These are phyloP conservation scores for Suhomyces prunicola DNA, from an alignment of 805 yeast species.

Conservation along the genomic window DNA sequence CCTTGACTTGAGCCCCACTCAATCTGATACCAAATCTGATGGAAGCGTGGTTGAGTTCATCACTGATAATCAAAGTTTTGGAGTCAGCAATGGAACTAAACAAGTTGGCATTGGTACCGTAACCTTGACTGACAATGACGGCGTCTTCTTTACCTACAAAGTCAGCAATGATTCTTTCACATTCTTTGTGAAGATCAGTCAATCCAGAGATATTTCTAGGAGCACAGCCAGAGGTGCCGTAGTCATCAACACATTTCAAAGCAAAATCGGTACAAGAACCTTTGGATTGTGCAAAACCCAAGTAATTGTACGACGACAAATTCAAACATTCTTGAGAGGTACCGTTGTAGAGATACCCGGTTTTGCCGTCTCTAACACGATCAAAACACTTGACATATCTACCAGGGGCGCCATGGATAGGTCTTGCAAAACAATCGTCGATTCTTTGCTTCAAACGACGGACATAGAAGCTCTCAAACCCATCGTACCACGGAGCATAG, in stretches of 20 bases:
- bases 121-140: constrained; percentile 87
- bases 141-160: constrained; percentile 92
- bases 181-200: constrained; percentile 64
- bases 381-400: constrained; percentile 80
- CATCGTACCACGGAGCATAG: constrained; percentile 92
- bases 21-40: constrained; percentile 92
- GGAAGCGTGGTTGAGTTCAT: constrained; percentile 92
- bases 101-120: constrained; percentile 88
- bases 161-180: constrained; percentile 75
- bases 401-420: constrained; percentile 98
- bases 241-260: constrained; percentile 54
- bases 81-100: constrained; percentile 81
- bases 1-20: constrained; percentile 89
- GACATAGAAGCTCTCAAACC: constrained; percentile 89
- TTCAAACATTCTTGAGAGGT: constrained; percentile 75
- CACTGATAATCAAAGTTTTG: constrained; percentile 87
- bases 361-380: constrained; percentile 65
- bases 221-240: constrained; percentile 79
- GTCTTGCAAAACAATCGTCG: constrained; percentile 93
- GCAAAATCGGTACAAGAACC: constrained; percentile 88
- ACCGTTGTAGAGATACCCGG: constrained; percentile 72
- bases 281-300: constrained; percentile 94
- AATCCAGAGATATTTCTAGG: constrained; percentile 76
- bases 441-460: constrained; percentile 88
- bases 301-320: constrained; percentile 85